Conservation (phyloP, 768 basidiomycete species). For the Kwoniella sp. region DNA sequence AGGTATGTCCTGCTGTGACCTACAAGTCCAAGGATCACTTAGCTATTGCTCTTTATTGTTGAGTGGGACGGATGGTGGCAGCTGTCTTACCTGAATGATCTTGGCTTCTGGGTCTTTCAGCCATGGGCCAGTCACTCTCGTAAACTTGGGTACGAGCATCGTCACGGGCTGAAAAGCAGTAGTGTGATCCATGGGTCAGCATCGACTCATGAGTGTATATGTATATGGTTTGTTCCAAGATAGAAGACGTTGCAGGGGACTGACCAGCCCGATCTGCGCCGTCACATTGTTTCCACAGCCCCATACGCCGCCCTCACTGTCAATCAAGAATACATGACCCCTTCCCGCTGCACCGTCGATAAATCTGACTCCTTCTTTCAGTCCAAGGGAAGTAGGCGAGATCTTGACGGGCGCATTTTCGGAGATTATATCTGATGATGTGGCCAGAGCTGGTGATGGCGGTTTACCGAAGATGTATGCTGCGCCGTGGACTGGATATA, state of each 20-base stretch:
- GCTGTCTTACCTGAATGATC: slow-evolving; percentile 41
- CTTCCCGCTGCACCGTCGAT: slow-evolving; percentile 81
- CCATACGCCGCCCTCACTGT: slow-evolving; percentile 80
- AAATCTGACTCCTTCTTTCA: slow-evolving; percentile 60
- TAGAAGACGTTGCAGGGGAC: slow-evolving; percentile 36
- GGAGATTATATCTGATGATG: slow-evolving; percentile 64
- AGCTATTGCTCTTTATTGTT: too few species aligned
- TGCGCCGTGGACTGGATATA: slow-evolving; percentile 61
- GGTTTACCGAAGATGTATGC: slow-evolving; percentile 93
- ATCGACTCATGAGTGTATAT: background rate
- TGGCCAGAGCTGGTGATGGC: slow-evolving; percentile 65
- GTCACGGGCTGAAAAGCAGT: slow-evolving; percentile 12
- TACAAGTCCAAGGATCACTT: slow-evolving; percentile 48
- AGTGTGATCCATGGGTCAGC: background rate
- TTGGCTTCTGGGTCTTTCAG: slow-evolving; percentile 35
- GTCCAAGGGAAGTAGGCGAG: slow-evolving; percentile 66
- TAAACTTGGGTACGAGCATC: slow-evolving; percentile 37
- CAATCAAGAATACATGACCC: slow-evolving; percentile 79
- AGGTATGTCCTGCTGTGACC: slow-evolving; percentile 78
- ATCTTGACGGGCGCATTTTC: slow-evolving; percentile 73
- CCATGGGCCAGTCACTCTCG: slow-evolving; percentile 49
- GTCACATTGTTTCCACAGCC: slow-evolving; percentile 75
- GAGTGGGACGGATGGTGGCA: too few species aligned
- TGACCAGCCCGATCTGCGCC: slow-evolving; percentile 67
- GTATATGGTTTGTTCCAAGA: background rate